A percentile compares a stretch with the other conserved stretches of the same genome.
These are phyloP conservation scores for Suhomyces taliae DNA, from an alignment of 1,139 yeast genomes.

Conservation along the genomic window DNA sequence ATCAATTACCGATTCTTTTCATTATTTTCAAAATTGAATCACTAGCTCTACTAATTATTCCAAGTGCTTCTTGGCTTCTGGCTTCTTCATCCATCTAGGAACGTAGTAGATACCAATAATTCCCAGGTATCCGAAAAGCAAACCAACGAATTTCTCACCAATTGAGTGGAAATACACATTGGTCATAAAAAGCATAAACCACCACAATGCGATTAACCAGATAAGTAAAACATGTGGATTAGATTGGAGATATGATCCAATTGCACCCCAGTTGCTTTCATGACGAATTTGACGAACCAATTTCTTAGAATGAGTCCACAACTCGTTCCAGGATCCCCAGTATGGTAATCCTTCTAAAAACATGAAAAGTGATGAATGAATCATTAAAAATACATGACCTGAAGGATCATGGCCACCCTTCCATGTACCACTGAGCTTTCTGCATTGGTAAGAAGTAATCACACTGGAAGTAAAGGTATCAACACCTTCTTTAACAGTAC, in stretches of 20 bases:
- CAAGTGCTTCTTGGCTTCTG: background rate
- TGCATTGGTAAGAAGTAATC: conserved; percentile 54
- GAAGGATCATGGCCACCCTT: conserved; percentile 94
- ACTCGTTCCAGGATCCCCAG: conserved; percentile 25
- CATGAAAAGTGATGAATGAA: conserved; percentile 69
- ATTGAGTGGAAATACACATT: conserved; percentile 82
- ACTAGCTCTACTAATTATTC: too few relatives aligned
- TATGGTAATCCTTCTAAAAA: conserved; percentile 61
- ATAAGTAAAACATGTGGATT: conserved; percentile 48
- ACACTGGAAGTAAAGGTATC: conserved; percentile 16
- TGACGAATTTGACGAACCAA: background rate
- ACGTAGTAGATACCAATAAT: conserved; percentile 36
- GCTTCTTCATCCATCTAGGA: conserved; percentile 21
- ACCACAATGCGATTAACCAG: conserved; percentile 60
- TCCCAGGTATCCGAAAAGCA: conserved; percentile 58
- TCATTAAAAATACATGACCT: conserved; percentile 84
- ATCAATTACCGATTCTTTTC: too few relatives aligned
- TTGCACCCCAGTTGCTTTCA: background rate
- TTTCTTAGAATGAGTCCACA: conserved; percentile 1
- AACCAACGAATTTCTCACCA: conserved; percentile 68
- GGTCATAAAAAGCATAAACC: conserved; percentile 88
- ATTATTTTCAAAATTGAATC: too few relatives aligned
- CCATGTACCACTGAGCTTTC: conserved; percentile 72
- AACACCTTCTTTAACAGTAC: conserved; percentile 14
- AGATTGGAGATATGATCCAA: conserved; percentile 17